These are phyloP conservation scores for Truncatella angustata DNA, from an alignment of 2,329 filamentous ascomycete species.

Conservation along the genomic window DNA sequence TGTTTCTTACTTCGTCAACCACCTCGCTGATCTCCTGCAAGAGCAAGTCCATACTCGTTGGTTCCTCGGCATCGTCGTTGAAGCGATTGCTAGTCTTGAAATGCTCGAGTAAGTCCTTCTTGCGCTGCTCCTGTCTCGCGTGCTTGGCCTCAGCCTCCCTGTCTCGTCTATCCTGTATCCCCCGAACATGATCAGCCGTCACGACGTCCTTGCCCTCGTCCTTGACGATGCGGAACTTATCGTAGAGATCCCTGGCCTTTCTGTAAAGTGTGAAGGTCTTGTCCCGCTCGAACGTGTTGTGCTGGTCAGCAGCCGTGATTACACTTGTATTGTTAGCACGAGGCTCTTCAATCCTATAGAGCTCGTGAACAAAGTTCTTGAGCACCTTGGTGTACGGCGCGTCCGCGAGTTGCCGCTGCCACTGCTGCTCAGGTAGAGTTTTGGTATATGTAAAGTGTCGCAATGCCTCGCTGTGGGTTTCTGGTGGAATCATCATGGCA, in stretches of 20 bases:
- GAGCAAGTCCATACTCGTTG: constrained; percentile 15
- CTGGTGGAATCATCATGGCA: constrained; percentile 28
- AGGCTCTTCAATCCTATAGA: background rate
- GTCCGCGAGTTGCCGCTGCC: background rate
- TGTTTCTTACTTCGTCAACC: background rate
- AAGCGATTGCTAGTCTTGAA: background rate
- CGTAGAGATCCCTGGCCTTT: background rate
- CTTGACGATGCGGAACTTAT: constrained; percentile 2
- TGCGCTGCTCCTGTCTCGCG: background rate
- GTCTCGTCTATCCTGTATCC: background rate
- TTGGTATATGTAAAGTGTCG: too few relatives aligned
- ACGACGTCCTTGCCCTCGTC: constrained; percentile 6
- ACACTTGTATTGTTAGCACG: too few relatives aligned
- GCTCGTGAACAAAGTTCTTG: constrained; percentile 10
- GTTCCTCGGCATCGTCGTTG: background rate
- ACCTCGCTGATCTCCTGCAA: constrained; percentile 17
- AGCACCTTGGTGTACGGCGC: constrained; percentile 9
- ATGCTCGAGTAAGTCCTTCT: background rate
- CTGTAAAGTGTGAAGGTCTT: constrained; percentile 7
- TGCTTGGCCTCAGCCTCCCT: background rate
- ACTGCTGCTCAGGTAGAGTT: background rate
- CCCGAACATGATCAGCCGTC: constrained; percentile 3
- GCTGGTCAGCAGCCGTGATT: background rate
- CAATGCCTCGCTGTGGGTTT: background rate
- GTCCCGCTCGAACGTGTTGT: background rate